Evolutionary conservation across 2,329 filamentous ascomycete species (phyloP), one percentile per base, ranked within the genome.

Genomic region (Taxawa tesnikishii): DNA sequence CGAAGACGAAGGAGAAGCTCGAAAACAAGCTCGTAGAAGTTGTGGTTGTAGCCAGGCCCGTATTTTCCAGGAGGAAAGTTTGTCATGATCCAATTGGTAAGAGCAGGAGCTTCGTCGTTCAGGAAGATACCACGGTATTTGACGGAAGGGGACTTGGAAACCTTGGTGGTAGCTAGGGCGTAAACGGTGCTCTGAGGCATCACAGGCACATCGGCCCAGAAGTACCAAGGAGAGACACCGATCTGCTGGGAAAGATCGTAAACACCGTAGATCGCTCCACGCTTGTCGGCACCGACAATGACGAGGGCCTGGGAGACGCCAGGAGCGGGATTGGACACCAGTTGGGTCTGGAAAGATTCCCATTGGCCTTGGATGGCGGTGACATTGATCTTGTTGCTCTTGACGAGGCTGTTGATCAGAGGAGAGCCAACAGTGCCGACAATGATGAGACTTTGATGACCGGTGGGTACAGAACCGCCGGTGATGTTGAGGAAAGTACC

Each of bases 231-330:
- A 19, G 72, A 78, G 10, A 82, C 75, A 14, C 78, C 78, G 36
- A 82, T 81, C 49, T 83, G 76, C 53, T 82, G 76, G 14, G 73
- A 79, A 31, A 83, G 53, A 40, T 77, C 75, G 54, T 83, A 83
- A 15, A 80, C 58, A 7, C 78, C 79, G 43, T 68, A 83, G 34
- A 83, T 79, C 3, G 73, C 70, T 9, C 74, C 75, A 38, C 76
- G 62, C 33, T 70, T 70, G 48, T 83, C 76, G 45, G 70, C 75
- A 9, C 75, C 47, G 18, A 70, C 74, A 49, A 83, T 73, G 2
- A 82, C 70, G 10, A 83, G 59, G 2, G 76, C 76, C 38, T 61
- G 61, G 1, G 63, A 47, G 15, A 70, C 66, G 14, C 68, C 73
- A 2, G 65, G 59, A 7, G 75, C 49, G n/a, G n/a, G n/a, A 16